Conservation (phyloP, 768 basidiomycete genomes). For the Neoboletus brunneissimus region DNA sequence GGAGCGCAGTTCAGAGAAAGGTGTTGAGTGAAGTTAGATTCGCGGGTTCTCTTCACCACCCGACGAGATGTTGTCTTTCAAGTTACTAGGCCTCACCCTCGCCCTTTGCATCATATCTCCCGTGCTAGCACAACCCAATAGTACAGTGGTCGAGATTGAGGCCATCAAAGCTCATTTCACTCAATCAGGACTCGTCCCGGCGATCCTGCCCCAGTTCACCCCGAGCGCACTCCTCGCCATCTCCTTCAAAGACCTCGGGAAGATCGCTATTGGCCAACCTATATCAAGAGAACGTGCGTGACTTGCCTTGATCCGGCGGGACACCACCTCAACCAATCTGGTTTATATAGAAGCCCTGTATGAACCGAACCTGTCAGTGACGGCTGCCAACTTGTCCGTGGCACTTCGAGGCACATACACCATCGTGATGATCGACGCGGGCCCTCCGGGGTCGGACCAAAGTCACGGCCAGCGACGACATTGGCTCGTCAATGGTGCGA, state of each 20-base stretch:
- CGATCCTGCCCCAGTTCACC: slow-evolving; percentile 55
- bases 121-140: slow-evolving; percentile 45
- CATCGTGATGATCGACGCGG: slow-evolving; percentile 74
- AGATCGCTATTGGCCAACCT: slow-evolving; percentile 54
- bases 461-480: slow-evolving; percentile 65
- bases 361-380: slow-evolving; percentile 52
- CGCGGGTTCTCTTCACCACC: background rate
- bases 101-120: slow-evolving; percentile 37
- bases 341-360: slow-evolving; percentile 49
- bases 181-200: slow-evolving; percentile 59
- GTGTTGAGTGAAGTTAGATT: background rate
- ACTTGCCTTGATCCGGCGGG: background rate
- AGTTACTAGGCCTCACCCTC: slow-evolving; percentile 24
- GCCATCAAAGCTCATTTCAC: slow-evolving; percentile 69
- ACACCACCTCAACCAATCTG: background rate
- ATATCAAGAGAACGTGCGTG: slow-evolving; percentile 56
- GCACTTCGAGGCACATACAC: slow-evolving; percentile 54
- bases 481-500: slow-evolving; percentile 75
- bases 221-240: slow-evolving; percentile 58
- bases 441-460: slow-evolving; percentile 58
- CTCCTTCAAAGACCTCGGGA: slow-evolving; percentile 47
- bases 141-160: slow-evolving; percentile 44
- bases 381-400: slow-evolving; percentile 47
- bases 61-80: slow-evolving; percentile 17
- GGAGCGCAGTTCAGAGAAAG: slow-evolving; percentile 11